Percentiles rank a stretch among this genome's conserved stretches.
phyloP scores from a whole-genome alignment of 495 filamentous ascomycete genomes.

The Penicillium coprophilum region DNA sequence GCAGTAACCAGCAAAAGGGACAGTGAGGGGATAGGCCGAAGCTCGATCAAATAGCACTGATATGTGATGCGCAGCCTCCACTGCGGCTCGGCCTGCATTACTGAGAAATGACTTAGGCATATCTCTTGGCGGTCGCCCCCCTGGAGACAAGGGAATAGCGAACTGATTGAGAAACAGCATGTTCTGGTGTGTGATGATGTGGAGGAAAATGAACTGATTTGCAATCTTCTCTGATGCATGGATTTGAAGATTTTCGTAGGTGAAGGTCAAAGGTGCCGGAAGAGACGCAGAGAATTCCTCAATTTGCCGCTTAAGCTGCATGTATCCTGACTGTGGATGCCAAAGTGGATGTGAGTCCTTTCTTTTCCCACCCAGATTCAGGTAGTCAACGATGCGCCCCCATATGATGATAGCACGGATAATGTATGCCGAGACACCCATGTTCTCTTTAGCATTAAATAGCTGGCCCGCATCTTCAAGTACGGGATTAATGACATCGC shows the following conservation, averaged over 20 bases:
- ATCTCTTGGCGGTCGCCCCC: slow-evolving; percentile 64
- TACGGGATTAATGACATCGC: slow-evolving; percentile 65
- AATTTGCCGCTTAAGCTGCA: slow-evolving; percentile 65
- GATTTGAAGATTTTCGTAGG: slow-evolving; percentile 75
- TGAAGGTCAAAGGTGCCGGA: slow-evolving; percentile 70
- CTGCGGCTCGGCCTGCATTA: slow-evolving; percentile 70
- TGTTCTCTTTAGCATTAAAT: slow-evolving; percentile 74
- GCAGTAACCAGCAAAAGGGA: slow-evolving; percentile 92
- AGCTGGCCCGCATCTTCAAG: slow-evolving; percentile 60
- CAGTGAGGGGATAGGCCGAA: slow-evolving; percentile 75
- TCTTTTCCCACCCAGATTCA: slow-evolving; percentile 89
- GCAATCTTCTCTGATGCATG: slow-evolving; percentile 82
- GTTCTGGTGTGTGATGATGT: slow-evolving; percentile 86
- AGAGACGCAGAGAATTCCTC: slow-evolving; percentile 68
- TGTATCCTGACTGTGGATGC: slow-evolving; percentile 75
- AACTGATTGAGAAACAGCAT: slow-evolving; percentile 89
- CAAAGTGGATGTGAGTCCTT: slow-evolving; percentile 74
- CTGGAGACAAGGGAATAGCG: slow-evolving; percentile 71
- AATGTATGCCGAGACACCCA: slow-evolving; percentile 93
- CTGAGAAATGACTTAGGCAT: slow-evolving; percentile 79
- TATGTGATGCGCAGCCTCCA: slow-evolving; percentile 87
- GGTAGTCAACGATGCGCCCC: slow-evolving; percentile 84
- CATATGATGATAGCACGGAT: slow-evolving; percentile 83
- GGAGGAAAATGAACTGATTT: slow-evolving; percentile 92
- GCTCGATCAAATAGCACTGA: slow-evolving; percentile 80